phyloP scores from a whole-genome alignment of 768 basidiomycete species.

The Lactifluus echinatus region DNA sequence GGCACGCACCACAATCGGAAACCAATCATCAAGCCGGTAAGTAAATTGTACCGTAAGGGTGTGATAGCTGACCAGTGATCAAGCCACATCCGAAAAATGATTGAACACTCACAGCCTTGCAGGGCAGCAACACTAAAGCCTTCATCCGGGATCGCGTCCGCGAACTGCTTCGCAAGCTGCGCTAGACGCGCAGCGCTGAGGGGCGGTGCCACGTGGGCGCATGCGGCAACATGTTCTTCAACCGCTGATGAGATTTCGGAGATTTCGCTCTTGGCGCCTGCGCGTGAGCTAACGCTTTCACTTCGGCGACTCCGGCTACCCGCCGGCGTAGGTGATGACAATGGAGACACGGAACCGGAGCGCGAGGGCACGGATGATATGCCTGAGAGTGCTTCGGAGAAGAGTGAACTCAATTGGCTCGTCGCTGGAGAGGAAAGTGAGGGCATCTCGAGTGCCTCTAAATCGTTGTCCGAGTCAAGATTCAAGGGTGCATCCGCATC shows the following conservation, averaged over 20 bases:
- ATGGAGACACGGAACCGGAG: slow-evolving; percentile 27
- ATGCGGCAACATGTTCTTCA: slow-evolving; percentile 48
- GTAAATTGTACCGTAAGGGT: slow-evolving; percentile 9
- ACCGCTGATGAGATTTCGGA: slow-evolving; percentile 54
- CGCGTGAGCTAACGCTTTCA: slow-evolving; percentile 17
- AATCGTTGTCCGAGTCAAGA: slow-evolving; percentile 31
- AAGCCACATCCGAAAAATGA: slow-evolving; percentile 15
- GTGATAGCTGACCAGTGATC: slow-evolving; percentile 20
- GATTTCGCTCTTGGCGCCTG: slow-evolving; percentile 29
- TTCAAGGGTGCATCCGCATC: slow-evolving; percentile 37
- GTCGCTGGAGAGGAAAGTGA: slow-evolving; percentile 33
- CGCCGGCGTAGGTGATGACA: slow-evolving; percentile 17
- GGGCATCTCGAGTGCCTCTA: slow-evolving; percentile 39
- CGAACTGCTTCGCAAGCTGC: slow-evolving; percentile 67
- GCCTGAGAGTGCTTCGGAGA: slow-evolving; percentile 36
- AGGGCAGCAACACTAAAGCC: slow-evolving; percentile 86
- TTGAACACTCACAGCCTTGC: slow-evolving; percentile 68
- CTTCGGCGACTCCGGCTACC: slow-evolving; percentile 19
- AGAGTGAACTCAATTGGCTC: slow-evolving; percentile 39
- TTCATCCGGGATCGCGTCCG: slow-evolving; percentile 73
- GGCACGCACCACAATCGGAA: slow-evolving; percentile 18
- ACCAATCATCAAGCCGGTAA: slow-evolving; percentile 8
- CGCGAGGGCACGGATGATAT: slow-evolving; percentile 32
- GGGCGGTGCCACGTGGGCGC: slow-evolving; percentile 55
- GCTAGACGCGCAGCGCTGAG: slow-evolving; percentile 57